Percentiles rank a stretch among this genome's conserved stretches.
Conservation (phyloP, 2,329 filamentous ascomycete genomes). For the Phoma sp. region DNA sequence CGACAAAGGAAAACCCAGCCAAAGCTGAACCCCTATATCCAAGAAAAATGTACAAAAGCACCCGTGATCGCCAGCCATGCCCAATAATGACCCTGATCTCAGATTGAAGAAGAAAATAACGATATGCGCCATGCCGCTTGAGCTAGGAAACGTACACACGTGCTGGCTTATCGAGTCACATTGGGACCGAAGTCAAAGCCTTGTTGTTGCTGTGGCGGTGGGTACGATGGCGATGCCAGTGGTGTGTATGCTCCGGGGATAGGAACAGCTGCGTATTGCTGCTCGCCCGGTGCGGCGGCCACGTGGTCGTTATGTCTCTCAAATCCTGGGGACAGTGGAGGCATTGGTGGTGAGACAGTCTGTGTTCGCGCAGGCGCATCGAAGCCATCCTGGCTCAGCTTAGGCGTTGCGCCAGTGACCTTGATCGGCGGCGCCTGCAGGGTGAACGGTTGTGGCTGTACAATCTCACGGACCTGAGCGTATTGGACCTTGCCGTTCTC, state of each 20-base stretch:
- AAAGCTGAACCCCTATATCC: conserved; percentile 20
- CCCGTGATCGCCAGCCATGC: conserved; percentile 30
- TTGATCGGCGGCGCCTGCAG: conserved; percentile 85
- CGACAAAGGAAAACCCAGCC: conserved; percentile 6
- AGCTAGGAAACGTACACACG: conserved; percentile 15
- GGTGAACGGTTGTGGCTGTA: conserved; percentile 71
- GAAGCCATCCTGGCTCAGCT: conserved; percentile 69
- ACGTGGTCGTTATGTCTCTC: conserved; percentile 69
- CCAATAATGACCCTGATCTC: conserved; percentile 26
- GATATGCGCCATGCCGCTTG: conserved; percentile 24
- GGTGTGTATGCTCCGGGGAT: conserved; percentile 83
- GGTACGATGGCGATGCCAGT: conserved; percentile 53
- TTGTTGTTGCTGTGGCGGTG: conserved; percentile 35
- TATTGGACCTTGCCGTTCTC: conserved; percentile 50
- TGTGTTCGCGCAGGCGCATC: conserved; percentile 47
- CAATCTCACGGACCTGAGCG: conserved; percentile 53
- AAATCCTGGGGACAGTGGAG: conserved; percentile 46
- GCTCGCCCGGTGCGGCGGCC: conserved; percentile 77
- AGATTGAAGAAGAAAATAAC: conserved; percentile 25
- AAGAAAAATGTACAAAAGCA: conserved; percentile 36
- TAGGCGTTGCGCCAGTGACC: conserved; percentile 79
- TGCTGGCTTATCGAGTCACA: conserved; percentile 32
- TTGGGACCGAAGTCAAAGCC: conserved; percentile 51
- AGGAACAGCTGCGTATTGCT: conserved; percentile 83
- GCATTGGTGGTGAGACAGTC: conserved; percentile 47